Conservation (phyloP, 148 eudicot species). For the Bassia scoparia region DNA sequence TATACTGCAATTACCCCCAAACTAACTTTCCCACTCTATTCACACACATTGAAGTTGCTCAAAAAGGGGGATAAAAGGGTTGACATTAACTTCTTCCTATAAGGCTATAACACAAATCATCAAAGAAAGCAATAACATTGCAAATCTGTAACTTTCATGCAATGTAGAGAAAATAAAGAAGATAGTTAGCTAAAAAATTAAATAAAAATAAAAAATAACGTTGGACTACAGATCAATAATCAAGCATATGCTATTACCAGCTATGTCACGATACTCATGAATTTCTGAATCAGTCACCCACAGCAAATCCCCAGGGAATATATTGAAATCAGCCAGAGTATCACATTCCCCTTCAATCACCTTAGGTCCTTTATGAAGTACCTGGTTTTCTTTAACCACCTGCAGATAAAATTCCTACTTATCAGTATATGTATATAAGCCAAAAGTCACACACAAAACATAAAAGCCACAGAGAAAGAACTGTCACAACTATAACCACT, state of each 20-base stretch:
- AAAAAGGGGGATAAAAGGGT: not conserved
- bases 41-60: not conserved
- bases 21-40: too few relatives aligned
- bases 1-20: too few relatives aligned
- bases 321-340: conserved; percentile 74
- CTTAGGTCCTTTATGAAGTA: conserved; percentile 79
- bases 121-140: not conserved
- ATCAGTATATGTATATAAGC: conserved; percentile 9
- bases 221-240: too few relatives aligned
- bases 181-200: not conserved
- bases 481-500: not conserved
- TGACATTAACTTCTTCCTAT: not conserved
- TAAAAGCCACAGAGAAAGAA: not conserved
- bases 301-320: conserved; percentile 79
- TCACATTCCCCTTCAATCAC: conserved; percentile 72
- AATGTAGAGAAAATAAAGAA: not conserved
- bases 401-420: conserved; percentile 31
- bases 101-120: not conserved
- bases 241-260: conserved; percentile 55
- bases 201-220: too few relatives aligned
- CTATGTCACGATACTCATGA: conserved; percentile 91
- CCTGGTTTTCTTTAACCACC: conserved; percentile 98
- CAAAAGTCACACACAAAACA: not conserved
- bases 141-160: not conserved
- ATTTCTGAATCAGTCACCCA: conserved; percentile 95